A percentile compares a stretch with the other conserved stretches of the same genome.
phyloP scores from a whole-genome alignment of 176 grass and related monocot genomes.

The Avena eriantha region DNA sequence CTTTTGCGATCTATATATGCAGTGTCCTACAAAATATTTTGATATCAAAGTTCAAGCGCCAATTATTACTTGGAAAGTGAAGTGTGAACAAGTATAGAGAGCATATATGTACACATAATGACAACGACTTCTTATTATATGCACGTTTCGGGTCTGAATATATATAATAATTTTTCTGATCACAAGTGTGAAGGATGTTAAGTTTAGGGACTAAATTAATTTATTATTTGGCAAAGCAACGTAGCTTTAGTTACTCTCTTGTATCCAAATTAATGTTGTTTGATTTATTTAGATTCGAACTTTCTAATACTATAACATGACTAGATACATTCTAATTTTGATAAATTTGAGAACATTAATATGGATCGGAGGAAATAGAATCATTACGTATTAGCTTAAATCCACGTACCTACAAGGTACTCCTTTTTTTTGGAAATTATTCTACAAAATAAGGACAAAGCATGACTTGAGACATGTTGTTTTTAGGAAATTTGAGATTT shows the following conservation, averaged over 20 bases:
- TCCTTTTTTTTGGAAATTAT: background rate
- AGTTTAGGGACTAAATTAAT: background rate
- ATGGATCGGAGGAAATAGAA: background rate
- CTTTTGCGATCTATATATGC: background rate
- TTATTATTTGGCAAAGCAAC: background rate
- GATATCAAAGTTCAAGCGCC: background rate
- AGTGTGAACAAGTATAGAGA: slow-evolving; percentile 38
- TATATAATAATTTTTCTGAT: background rate
- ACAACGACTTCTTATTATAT: slow-evolving; percentile 22
- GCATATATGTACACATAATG: slow-evolving; percentile 1
- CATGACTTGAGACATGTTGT: background rate
- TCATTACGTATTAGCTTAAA: background rate
- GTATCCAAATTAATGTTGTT: no score
- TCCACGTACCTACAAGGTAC: background rate
- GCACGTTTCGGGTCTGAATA: background rate
- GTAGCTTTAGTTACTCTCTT: background rate
- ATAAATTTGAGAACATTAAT: no score
- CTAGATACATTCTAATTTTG: no score
- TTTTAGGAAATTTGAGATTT: background rate
- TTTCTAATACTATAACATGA: no score
- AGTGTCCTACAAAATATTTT: background rate
- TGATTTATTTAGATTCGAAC: no score
- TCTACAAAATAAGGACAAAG: no score
- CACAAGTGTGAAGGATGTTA: background rate
- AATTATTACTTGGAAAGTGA: slow-evolving; percentile 34